Evolutionary conservation across 2,329 filamentous ascomycete genomes (phyloP).

Genomic region (Phialophora chinensis): DNA sequence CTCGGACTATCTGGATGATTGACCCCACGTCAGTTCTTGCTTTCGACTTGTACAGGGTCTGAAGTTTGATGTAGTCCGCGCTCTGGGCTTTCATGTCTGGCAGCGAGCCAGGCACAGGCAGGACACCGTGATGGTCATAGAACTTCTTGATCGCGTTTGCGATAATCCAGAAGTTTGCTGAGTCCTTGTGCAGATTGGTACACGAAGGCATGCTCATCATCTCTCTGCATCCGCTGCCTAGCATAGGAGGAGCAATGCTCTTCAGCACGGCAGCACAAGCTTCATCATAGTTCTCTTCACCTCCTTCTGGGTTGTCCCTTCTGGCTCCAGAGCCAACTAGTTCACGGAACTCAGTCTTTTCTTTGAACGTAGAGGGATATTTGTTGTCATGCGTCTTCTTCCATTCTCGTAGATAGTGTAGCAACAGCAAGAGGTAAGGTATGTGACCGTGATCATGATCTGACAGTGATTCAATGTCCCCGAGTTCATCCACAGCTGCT

Average conservation of each 20-base stretch:
- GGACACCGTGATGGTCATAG: conserved; percentile 70
- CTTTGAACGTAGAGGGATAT: conserved; percentile 75
- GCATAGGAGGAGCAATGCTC: conserved; percentile 71
- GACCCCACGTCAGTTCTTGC: conserved; percentile 78
- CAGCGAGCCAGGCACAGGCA: conserved; percentile 84
- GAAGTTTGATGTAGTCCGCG: conserved; percentile 83
- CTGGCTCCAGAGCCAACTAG: conserved; percentile 71
- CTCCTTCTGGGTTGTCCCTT: conserved; percentile 77
- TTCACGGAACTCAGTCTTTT: conserved; percentile 83
- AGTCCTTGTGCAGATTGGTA: conserved; percentile 49
- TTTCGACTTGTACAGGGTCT: conserved; percentile 91
- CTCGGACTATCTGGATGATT: conserved; percentile 69
- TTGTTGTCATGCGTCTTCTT: conserved; percentile 71
- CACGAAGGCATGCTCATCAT: conserved; percentile 76
- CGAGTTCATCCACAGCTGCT: conserved; percentile 68
- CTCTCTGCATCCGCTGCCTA: conserved; percentile 73
- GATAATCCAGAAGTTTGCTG: conserved; percentile 85
- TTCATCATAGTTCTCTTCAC: conserved; percentile 97
- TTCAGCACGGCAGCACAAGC: conserved; percentile 86
- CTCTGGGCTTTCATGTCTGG: conserved; percentile 99
- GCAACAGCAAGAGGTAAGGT: conserved; percentile 80
- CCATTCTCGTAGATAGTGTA: conserved; percentile 85
- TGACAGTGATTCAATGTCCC: conserved; percentile 70
- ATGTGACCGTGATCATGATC: conserved; percentile 89
- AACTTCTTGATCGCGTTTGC: conserved; percentile 79